phyloP scores from a whole-genome alignment of 495 filamentous ascomycete genomes.

The Gamarada debralockiae region DNA sequence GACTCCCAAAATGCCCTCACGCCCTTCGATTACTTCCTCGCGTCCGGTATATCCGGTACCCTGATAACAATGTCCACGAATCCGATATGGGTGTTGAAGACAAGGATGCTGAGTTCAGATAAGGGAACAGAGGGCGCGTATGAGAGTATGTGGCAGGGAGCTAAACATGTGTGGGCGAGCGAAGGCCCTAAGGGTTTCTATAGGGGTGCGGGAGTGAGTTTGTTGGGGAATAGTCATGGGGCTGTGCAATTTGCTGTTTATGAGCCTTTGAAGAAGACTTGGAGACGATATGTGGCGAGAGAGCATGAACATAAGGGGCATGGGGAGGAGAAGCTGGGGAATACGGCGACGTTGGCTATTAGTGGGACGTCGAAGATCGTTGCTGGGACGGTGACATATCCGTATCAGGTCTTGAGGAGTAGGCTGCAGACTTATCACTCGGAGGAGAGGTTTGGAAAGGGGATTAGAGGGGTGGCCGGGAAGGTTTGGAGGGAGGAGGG shows the following conservation, averaged over 20 bases:
- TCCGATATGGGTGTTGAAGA: constrained; percentile 98
- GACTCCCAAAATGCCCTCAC: constrained; percentile 18
- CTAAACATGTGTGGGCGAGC: constrained; percentile 52
- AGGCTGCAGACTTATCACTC: constrained; percentile 87
- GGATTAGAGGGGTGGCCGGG: constrained; percentile 63
- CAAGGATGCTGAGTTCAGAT: constrained; percentile 88
- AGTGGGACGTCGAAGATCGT: constrained; percentile 82
- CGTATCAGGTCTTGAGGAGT: constrained; percentile 86
- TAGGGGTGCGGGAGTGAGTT: constrained; percentile 77
- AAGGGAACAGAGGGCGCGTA: constrained; percentile 73
- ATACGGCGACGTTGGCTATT: constrained; percentile 70
- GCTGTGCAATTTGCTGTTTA: constrained; percentile 97
- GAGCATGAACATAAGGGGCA: constrained; percentile 6
- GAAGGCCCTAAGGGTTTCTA: constrained; percentile 87
- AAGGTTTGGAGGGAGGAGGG: constrained; percentile 80
- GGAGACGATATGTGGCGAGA: constrained; percentile 29
- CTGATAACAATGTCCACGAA: constrained; percentile 82
- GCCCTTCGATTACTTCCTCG: constrained; percentile 78
- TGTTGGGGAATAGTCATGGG: constrained; percentile 91
- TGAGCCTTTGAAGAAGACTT: constrained; percentile 69
- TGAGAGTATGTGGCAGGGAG: constrained; percentile 66
- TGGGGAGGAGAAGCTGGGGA: constrained; percentile 49
- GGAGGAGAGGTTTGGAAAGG: constrained; percentile 59
- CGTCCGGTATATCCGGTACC: constrained; percentile 72
- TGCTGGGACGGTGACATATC: constrained; percentile 84